Evolutionary conservation across 192 early-diverging fungal genomes (phyloP), one percentile per base, ranked within the genome.

Genomic region (Chytriomyces sp.): DNA sequence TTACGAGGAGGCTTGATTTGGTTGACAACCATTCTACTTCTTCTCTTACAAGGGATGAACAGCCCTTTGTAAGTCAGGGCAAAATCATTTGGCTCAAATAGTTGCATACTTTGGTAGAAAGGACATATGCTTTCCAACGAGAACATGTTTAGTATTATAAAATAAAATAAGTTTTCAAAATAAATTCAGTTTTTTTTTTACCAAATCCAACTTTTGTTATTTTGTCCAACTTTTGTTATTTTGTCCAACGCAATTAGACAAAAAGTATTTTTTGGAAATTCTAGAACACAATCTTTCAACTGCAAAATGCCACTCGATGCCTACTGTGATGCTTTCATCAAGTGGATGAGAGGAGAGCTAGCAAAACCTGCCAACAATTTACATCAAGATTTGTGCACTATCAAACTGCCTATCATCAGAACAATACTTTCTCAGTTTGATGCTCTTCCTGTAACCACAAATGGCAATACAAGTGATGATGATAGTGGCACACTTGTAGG

Each of bases 261-360:
- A 23, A 48, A 75, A 75, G 73, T 75, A 75, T 45, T 75, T 64
- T 49, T 75, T 75, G 47, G 73, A 75, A 18, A 24, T 67, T 67
- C 76, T 77, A 28, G 47, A 11, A 64, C 11, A 7, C 44, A 35
- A 23, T 45, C 28, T 35, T 35, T 35, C 28, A 35, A 2, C 28
- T 35, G 28, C 28, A 35, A 35, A 35, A 35, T 35, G 28, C 28
- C 28, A 35, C 28, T 35, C 2, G 28, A 35, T 35, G 28, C 28
- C 28, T 35, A 35, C 28, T 2, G 28, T 35, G 28, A 35, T 2
- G 28, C 28, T 35, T 35, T 35, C 28, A 35, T 35, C 28, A 35
- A 35, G 28, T 35, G 28, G 28, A 35, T 35, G 28, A 35, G 28
- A 35, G 28, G 28, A 35, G 28, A 35, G 28, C 28, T 35, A 35